Conservation (phyloP, 2,329 filamentous ascomycete species). For the Camillea tinctor region DNA sequence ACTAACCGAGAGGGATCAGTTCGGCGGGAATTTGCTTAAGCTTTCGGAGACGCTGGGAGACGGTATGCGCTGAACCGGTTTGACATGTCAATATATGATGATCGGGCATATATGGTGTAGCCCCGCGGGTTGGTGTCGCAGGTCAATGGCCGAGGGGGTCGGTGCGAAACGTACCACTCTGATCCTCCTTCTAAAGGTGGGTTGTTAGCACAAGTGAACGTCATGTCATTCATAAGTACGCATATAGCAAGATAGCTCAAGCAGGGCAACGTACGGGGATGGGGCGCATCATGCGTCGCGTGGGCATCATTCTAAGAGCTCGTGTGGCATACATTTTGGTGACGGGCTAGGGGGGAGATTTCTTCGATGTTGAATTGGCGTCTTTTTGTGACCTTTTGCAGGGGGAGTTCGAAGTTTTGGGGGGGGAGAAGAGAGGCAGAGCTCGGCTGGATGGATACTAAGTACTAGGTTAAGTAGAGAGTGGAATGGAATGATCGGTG, state of each 20-base stretch:
- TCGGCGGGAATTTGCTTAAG: constrained; percentile 90
- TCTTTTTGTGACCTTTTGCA: constrained; percentile 1
- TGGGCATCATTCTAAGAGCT: constrained; percentile 66
- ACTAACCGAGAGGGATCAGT: constrained; percentile 89
- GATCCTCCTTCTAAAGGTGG: constrained; percentile 60
- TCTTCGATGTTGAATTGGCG: constrained; percentile 9
- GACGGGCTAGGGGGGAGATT: constrained; percentile 27
- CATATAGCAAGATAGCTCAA: constrained; percentile 18
- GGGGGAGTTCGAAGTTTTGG: not conserved
- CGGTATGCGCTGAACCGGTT: constrained; percentile 73
- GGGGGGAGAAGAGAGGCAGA: too few relatives aligned
- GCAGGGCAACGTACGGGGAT: constrained; percentile 61
- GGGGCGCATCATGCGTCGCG: constrained; percentile 65
- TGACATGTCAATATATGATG: constrained; percentile 17
- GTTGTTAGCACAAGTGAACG: constrained; percentile 35
- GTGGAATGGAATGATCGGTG: not conserved
- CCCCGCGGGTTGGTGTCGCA: constrained; percentile 5
- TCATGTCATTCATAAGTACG: constrained; percentile 22
- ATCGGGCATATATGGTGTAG: constrained; percentile 1
- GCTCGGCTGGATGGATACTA: not conserved
- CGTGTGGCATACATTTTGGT: constrained; percentile 64
- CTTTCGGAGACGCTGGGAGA: constrained; percentile 90
- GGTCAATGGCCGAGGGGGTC: constrained; percentile 18
- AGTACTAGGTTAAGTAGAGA: too few relatives aligned
- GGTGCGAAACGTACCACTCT: constrained; percentile 57